Evolutionary conservation across 176 grass and related monocot genomes (phyloP).

Genomic region (Oryza punctata): DNA sequence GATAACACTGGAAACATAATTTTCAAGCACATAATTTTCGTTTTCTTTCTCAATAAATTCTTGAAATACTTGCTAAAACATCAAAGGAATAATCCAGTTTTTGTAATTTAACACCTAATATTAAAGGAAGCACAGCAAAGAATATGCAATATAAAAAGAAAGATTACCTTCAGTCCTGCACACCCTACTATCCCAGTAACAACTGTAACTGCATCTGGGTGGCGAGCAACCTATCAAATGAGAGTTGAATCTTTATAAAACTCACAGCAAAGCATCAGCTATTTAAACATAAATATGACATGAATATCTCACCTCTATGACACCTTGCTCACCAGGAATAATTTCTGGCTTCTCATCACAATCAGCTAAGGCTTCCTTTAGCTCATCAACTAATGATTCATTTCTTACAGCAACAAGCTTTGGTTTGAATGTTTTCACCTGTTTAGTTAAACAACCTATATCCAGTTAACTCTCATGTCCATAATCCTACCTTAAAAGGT

Average conservation of each 20-base stretch:
- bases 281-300: slow-evolving; percentile 1
- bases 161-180: slow-evolving; percentile 91
- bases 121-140: slow-evolving; percentile 11
- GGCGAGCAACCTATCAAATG: slow-evolving; percentile 73
- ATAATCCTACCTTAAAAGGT: slow-evolving; percentile 17
- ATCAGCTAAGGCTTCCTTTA: slow-evolving; percentile 95
- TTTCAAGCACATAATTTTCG: slow-evolving; percentile 2
- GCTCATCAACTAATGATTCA: slow-evolving; percentile 73
- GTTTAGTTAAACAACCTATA: slow-evolving; percentile 25
- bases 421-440: slow-evolving; percentile 95
- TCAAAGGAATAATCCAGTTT: not conserved
- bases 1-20: not conserved
- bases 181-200: slow-evolving; percentile 99
- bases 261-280: not conserved
- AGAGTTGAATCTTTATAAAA: slow-evolving; percentile 13
- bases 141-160: slow-evolving; percentile 17
- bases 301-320: slow-evolving; percentile 65
- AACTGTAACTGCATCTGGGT: slow-evolving; percentile 86
- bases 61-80: not conserved
- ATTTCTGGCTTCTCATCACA: slow-evolving; percentile 91
- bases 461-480: slow-evolving; percentile 20
- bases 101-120: not conserved
- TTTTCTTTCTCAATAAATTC: not conserved
- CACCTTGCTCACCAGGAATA: slow-evolving; percentile 95
- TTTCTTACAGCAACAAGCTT: slow-evolving; percentile 85